Evolutionary conservation across 164 flowering plant species (phyloP), one percentile per base, ranked within the genome.

Genomic region (Santalum album): DNA sequence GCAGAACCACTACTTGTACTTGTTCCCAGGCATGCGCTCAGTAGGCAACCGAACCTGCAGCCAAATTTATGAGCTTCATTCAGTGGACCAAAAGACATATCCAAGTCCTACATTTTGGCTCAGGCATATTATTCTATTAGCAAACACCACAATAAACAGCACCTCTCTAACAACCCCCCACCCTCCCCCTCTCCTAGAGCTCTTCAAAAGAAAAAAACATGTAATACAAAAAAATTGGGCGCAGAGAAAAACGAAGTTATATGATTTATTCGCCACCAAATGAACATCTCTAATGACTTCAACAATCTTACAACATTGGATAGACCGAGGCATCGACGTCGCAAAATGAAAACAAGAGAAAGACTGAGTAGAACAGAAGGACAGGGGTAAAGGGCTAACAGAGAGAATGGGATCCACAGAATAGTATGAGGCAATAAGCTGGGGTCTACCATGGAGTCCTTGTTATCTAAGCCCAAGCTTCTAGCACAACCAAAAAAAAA

Each of bases 1-100:
- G 49, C 25, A 18, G 75, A 61, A 65, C 56, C 65, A 21, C 65
- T n/a, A 65, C 56, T 75, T 69, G 54, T 64, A 75, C 73, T 65
- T 66, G 66, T 69, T 76, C 55, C 75, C 83, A 65, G 84, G 84
- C 84, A 79, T 78, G 65, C 51, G 67, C 25, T 60, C 61, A 9
- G 58, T 55, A 59, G 68, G 54, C 23, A 46, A 60, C 25, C 46
- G 38, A 59, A 51, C 58, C 58, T 53, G 48, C 60, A 43, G 23
- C 49, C 24, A 34, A 38, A 45, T 15, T 32, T 44, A 51, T 46
- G 17, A 9, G 47, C 21, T 16, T 44, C 25, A 39, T 54, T 22
- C n/a, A n/a, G n/a, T n/a, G n/a, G 34, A 25, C 50, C 54, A 48
- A 21, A 21, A 40, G 53, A 48, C 58, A 56, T 39, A 46, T 53